These are phyloP conservation scores for Clonostachys sp. DNA, from an alignment of 2,329 filamentous ascomycete species.

Conservation along the genomic window DNA sequence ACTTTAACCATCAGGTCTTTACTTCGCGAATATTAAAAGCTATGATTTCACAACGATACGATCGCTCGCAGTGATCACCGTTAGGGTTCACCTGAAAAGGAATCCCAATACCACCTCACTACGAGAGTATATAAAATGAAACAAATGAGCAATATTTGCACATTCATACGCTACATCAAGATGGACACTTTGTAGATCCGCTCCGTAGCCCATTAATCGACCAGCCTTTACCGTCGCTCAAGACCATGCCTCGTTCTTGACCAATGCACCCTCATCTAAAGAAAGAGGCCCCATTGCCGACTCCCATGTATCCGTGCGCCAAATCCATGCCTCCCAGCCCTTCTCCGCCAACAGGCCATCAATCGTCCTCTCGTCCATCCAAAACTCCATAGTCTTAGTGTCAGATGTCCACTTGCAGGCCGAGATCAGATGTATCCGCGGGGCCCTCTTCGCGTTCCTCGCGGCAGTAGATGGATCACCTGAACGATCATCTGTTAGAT, in stretches of 20 bases:
- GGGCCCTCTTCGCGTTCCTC: too few relatives aligned
- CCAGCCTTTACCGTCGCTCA: neutral
- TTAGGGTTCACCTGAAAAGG: too few relatives aligned
- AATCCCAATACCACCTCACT: too few relatives aligned
- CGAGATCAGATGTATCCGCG: neutral
- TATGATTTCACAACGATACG: too few relatives aligned
- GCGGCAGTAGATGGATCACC: neutral
- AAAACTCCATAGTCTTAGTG: neutral
- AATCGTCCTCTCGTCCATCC: neutral
- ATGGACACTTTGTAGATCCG: too few relatives aligned
- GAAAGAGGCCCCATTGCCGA: neutral
- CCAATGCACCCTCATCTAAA: neutral
- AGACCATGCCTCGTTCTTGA: neutral
- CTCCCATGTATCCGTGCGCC: neutral
- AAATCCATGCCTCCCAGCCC: constrained; percentile 1
- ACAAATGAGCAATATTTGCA: too few relatives aligned
- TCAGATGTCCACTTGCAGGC: neutral
- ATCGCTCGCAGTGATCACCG: too few relatives aligned
- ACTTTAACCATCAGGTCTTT: too few relatives aligned
- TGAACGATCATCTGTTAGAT: neutral
- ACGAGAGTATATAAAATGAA: too few relatives aligned
- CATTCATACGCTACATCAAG: too few relatives aligned
- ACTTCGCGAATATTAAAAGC: too few relatives aligned
- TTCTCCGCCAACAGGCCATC: neutral
- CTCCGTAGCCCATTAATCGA: too few relatives aligned